Conservation (phyloP, 1,139 yeast genomes). For the Yamadazyma taylorii region DNA sequence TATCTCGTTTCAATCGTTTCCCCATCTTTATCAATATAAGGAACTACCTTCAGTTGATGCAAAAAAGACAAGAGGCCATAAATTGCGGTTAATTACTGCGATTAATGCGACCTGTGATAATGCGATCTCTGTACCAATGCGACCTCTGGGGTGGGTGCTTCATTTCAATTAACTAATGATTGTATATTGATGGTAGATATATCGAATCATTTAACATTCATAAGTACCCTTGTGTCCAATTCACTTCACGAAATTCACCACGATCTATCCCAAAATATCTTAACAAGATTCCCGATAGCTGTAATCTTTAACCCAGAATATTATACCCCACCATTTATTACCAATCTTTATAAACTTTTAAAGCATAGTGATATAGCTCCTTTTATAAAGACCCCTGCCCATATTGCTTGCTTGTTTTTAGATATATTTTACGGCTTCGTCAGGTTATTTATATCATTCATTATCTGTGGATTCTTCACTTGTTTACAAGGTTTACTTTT, state of each 20-base stretch:
- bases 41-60: too few species aligned
- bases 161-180: too few species aligned
- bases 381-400: constrained; percentile 4
- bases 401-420: constrained; percentile 10
- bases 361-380: constrained; percentile 1
- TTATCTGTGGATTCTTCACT: constrained; percentile 10
- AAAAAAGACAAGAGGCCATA: too few species aligned
- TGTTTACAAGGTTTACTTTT: constrained; percentile 8
- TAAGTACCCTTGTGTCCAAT: neutral
- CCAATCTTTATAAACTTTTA: constrained; percentile 12
- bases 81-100: too few species aligned
- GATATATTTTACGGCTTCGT: constrained; percentile 16
- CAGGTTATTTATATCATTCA: constrained; percentile 10
- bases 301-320: constrained; percentile 26
- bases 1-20: constrained; percentile 9
- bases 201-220: neutral
- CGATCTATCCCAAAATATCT: constrained; percentile 18
- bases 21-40: too few species aligned
- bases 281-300: constrained; percentile 19
- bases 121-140: too few species aligned
- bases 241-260: constrained; percentile 13
- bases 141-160: too few species aligned
- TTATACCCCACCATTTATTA: constrained; percentile 30
- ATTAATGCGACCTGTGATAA: too few species aligned
- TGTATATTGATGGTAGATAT: neutral